Percentiles rank a stretch among this genome's conserved stretches.
These are phyloP conservation scores for Beauveria rudraprayagi DNA, from an alignment of 2,329 filamentous ascomycete genomes.

Conservation along the genomic window DNA sequence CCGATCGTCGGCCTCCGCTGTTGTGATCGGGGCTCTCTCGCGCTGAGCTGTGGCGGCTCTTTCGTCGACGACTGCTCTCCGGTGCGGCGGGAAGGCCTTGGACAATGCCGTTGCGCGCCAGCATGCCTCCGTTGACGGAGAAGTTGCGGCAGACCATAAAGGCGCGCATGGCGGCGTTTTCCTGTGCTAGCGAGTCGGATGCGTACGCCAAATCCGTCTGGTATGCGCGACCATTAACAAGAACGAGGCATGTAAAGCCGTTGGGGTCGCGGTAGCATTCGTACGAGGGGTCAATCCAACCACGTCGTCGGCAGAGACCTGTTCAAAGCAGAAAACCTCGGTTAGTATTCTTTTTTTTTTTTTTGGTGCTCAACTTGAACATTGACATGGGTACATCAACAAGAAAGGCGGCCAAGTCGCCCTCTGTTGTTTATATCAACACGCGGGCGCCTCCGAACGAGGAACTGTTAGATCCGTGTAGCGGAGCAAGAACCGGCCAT, in stretches of 20 bases:
- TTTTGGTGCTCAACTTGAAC: background rate
- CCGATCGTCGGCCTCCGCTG: conserved; percentile 37
- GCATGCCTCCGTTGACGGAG: conserved; percentile 92
- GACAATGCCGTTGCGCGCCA: conserved; percentile 60
- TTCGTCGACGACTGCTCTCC: conserved; percentile 40
- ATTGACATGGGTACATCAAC: background rate
- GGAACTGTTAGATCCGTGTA: background rate
- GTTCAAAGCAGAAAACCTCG: conserved; percentile 7
- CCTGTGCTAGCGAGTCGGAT: conserved; percentile 73
- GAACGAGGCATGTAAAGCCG: conserved; percentile 82
- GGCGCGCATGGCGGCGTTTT: conserved; percentile 89
- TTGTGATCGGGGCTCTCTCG: conserved; percentile 36
- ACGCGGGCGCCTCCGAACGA: background rate
- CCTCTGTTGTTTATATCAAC: background rate
- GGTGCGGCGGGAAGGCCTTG: conserved; percentile 54
- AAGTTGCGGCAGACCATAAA: conserved; percentile 98
- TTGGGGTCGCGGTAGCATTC: conserved; percentile 65
- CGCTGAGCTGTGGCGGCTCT: conserved; percentile 44
- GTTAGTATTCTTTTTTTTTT: background rate
- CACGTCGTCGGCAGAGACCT: conserved; percentile 92
- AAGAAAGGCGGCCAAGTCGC: no score
- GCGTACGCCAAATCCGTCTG: conserved; percentile 82
- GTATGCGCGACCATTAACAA: conserved; percentile 95
- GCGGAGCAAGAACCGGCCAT: conserved; percentile 27
- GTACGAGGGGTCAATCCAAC: conserved; percentile 88